phyloP scores from a whole-genome alignment of 371 early-diverging fungal species.

The Mortierella sp. region DNA sequence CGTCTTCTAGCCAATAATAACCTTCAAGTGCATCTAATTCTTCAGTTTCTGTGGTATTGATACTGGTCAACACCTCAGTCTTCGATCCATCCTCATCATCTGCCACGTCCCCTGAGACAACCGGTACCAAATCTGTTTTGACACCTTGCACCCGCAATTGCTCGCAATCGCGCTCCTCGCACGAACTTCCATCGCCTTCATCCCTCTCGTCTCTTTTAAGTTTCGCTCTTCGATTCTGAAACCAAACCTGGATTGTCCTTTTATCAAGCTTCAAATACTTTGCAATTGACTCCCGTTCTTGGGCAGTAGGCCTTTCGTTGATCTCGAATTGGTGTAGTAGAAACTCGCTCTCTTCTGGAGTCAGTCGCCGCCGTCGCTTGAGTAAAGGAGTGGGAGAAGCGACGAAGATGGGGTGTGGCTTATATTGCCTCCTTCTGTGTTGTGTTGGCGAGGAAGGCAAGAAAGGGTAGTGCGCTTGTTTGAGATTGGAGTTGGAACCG shows the following conservation, averaged over 20 bases:
- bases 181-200: neutral
- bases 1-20: too few species aligned
- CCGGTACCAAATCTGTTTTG: neutral
- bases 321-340: slow-evolving; percentile 24
- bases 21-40: too few species aligned
- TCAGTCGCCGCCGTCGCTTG: slow-evolving; percentile 40
- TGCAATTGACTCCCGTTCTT: slow-evolving; percentile 47
- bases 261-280: slow-evolving; percentile 45
- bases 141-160: neutral
- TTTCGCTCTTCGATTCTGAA: slow-evolving; percentile 89
- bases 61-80: neutral
- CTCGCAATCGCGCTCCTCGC: neutral
- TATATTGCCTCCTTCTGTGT: neutral
- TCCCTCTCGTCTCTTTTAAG: slow-evolving; percentile 34
- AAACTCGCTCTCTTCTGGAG: slow-evolving; percentile 28
- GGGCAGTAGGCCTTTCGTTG: slow-evolving; percentile 40
- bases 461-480: neutral
- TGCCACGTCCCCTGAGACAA: neutral
- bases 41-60: neutral
- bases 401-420: too few species aligned
- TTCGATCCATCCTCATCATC: neutral
- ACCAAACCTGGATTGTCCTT: slow-evolving; percentile 91
- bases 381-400: slow-evolving; percentile 9
- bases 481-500: neutral
- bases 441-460: neutral